These are phyloP conservation scores for Antrodiella citrinella DNA, from an alignment of 768 basidiomycete species.

Conservation along the genomic window DNA sequence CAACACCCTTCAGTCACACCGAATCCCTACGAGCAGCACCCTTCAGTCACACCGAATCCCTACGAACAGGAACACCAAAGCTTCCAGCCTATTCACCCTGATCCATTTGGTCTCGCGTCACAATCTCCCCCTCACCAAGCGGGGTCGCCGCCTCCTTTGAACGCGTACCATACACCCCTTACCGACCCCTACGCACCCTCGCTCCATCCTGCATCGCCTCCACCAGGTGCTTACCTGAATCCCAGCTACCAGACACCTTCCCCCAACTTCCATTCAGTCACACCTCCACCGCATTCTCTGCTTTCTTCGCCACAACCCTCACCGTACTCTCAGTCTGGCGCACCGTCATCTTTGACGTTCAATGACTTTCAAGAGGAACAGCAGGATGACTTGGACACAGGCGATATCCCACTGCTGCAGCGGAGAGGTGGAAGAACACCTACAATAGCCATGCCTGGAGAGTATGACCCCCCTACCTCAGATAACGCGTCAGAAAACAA, in stretches of 20 bases:
- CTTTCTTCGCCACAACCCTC: background rate
- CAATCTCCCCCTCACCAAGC: conserved; percentile 10
- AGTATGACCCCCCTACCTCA: conserved; percentile 26
- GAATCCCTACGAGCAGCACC: conserved; percentile 22
- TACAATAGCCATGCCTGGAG: conserved; percentile 32
- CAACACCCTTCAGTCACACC: conserved; percentile 22
- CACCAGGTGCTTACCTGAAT: conserved; percentile 10
- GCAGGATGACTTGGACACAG: conserved; percentile 37
- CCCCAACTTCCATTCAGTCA: background rate
- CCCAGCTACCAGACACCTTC: conserved; percentile 8
- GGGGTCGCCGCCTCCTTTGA: conserved; percentile 9
- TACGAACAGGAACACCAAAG: conserved; percentile 29
- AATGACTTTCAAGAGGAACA: conserved; percentile 24
- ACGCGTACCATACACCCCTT: conserved; percentile 16
- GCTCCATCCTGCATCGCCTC: conserved; percentile 14
- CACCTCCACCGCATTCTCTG: conserved; percentile 9
- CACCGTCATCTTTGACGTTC: conserved; percentile 2
- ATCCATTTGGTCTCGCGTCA: conserved; percentile 30
- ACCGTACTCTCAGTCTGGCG: background rate
- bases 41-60: conserved; percentile 17
- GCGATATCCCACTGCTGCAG: conserved; percentile 59
- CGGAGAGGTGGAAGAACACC: conserved; percentile 14
- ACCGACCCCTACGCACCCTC: conserved; percentile 13
- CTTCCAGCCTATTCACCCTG: conserved; percentile 27
- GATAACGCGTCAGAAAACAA: conserved; percentile 38